phyloP scores from a whole-genome alignment of 768 basidiomycete genomes.

The Fistulinella prunicolor region DNA sequence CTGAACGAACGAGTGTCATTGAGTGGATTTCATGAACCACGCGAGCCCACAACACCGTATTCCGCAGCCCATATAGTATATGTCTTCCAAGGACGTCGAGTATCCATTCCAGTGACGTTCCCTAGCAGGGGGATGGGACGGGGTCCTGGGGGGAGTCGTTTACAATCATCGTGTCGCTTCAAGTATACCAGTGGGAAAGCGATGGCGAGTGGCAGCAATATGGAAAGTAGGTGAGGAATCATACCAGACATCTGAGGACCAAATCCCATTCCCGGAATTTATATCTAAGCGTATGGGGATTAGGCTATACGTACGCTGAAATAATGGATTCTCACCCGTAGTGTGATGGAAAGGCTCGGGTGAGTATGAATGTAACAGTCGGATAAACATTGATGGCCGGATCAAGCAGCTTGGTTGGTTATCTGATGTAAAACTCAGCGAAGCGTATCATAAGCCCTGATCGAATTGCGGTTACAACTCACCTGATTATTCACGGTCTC shows the following conservation, averaged over 20 bases:
- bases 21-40: not conserved
- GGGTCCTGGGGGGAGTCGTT: slow-evolving; percentile 5
- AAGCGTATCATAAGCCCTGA: no score
- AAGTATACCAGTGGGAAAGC: not conserved
- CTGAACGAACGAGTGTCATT: not conserved
- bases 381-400: no score
- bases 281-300: no score
- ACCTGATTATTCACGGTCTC: no score
- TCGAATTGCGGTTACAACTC: no score
- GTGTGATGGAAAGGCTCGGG: not conserved
- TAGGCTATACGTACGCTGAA: no score
- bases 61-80: slow-evolving; percentile 8
- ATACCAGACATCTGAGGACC: not conserved
- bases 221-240: not conserved
- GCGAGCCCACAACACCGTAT: slow-evolving; percentile 4
- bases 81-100: slow-evolving; percentile 9
- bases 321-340: not conserved
- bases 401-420: no score
- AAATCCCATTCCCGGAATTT: not conserved
- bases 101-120: slow-evolving; percentile 5
- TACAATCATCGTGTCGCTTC: not conserved
- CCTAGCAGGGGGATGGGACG: slow-evolving; percentile 7
- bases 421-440: no score
- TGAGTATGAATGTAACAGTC: no score
- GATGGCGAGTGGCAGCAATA: not conserved